Percentiles rank a stretch among this genome's conserved stretches.
Evolutionary conservation across 2,329 filamentous ascomycete genomes (phyloP).

Genomic region (Ophioceras dolichostomum): DNA sequence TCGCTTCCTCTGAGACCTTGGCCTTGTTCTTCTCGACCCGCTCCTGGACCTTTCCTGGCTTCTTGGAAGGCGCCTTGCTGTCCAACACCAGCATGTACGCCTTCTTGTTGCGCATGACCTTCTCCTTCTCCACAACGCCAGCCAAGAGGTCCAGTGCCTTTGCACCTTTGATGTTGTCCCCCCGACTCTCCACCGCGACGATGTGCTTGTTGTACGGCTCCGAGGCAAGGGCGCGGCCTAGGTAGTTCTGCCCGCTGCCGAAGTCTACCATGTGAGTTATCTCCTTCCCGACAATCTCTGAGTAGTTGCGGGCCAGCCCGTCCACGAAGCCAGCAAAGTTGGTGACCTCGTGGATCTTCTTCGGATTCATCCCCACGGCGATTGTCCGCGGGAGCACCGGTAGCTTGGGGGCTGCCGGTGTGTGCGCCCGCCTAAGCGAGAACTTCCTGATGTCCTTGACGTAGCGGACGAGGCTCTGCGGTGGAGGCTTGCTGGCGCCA

Average conservation of each 20-base stretch:
- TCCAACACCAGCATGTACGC: conserved; percentile 46
- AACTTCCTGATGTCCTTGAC: conserved; percentile 58
- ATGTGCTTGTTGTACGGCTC: conserved; percentile 77
- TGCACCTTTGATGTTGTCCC: conserved; percentile 77
- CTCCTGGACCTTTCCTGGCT: too few relatives aligned
- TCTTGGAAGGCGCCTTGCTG: conserved; percentile 20
- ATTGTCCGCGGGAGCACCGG: conserved; percentile 57
- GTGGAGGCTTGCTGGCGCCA: conserved; percentile 20
- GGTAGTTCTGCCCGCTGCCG: conserved; percentile 92
- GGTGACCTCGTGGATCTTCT: conserved; percentile 89
- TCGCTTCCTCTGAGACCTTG: conserved; percentile 17
- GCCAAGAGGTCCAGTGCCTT: conserved; percentile 75
- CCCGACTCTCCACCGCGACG: conserved; percentile 79
- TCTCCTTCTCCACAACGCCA: conserved; percentile 59
- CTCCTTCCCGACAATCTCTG: conserved; percentile 35
- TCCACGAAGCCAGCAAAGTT: conserved; percentile 83
- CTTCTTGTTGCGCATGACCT: conserved; percentile 75
- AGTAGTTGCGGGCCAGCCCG: conserved; percentile 43
- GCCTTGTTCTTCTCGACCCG: conserved; percentile 23
- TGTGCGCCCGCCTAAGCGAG: conserved; percentile 52
- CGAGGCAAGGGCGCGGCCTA: conserved; percentile 76
- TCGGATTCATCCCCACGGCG: conserved; percentile 84
- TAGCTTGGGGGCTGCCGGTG: conserved; percentile 25
- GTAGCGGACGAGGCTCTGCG: conserved; percentile 55
- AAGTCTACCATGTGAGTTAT: conserved; percentile 92